Evolutionary conservation across 2,329 filamentous ascomycete species (phyloP).

Genomic region (Alternaria gansuensis): DNA sequence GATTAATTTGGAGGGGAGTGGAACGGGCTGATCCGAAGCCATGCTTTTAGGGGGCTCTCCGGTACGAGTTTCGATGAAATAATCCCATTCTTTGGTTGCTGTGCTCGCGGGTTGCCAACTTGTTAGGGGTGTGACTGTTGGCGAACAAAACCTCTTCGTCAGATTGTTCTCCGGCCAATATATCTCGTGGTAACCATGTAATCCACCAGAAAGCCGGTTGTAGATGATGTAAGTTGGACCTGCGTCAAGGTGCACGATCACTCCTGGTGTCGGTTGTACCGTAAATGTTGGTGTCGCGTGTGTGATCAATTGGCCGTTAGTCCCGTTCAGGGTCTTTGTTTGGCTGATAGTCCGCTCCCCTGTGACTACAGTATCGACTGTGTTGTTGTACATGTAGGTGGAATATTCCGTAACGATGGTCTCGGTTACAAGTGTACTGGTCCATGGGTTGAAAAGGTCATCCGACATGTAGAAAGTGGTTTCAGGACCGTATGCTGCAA

Average conservation of each 20-base stretch:
- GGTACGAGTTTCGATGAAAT: slow-evolving; percentile 39
- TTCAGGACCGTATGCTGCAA: slow-evolving; percentile 36
- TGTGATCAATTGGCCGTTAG: slow-evolving; percentile 28
- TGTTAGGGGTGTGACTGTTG: slow-evolving; percentile 21
- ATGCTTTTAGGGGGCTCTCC: slow-evolving; percentile 8
- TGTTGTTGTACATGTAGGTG: slow-evolving; percentile 38
- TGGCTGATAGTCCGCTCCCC: slow-evolving; percentile 37
- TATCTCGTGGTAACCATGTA: slow-evolving; percentile 22
- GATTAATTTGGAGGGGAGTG: slow-evolving; percentile 36
- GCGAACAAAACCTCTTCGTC: slow-evolving; percentile 20
- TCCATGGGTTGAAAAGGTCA: slow-evolving; percentile 25
- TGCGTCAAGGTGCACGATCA: slow-evolving; percentile 27
- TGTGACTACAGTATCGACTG: slow-evolving; percentile 40
- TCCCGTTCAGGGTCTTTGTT: slow-evolving; percentile 35
- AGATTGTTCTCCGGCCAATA: background rate
- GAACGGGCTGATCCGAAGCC: slow-evolving; percentile 12
- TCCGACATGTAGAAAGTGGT: slow-evolving; percentile 33
- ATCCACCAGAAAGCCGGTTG: slow-evolving; percentile 37
- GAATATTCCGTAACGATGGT: slow-evolving; percentile 38
- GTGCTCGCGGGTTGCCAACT: slow-evolving; percentile 33
- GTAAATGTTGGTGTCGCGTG: slow-evolving; percentile 37
- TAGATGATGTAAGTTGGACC: slow-evolving; percentile 48
- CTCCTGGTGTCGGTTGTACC: slow-evolving; percentile 29
- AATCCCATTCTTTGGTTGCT: slow-evolving; percentile 33
- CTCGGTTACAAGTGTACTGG: slow-evolving; percentile 37